Evolutionary conservation across 768 basidiomycete genomes (phyloP), one percentile per base, ranked within the genome.

Genomic region (Cystofilobasidium capitatum): DNA sequence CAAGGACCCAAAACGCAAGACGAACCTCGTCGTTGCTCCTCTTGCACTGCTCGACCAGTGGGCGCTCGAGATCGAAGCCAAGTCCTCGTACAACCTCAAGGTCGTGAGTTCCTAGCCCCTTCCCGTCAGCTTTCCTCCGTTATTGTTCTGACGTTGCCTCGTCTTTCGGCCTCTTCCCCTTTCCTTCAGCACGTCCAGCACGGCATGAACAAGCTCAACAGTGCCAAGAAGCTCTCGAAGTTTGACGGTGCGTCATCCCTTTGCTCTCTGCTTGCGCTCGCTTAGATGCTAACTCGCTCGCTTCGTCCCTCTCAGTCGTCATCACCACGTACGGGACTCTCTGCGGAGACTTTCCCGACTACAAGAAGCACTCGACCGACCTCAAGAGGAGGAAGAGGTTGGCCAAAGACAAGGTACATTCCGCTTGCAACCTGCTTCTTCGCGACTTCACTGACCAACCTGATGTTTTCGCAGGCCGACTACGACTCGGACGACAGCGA

Each of bases 311-410:
- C 33, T 16, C 44, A 62, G 61, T 55, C 51, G 82, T 88, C 12
- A 80, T 91, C 61, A 90, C 88, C 72, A 85, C 73, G 77, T 86
- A 89, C 71, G 85, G 86, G 85, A 89, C 73, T 37, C 69, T 72
- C 64, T 72, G 54, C 44, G 45, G 35, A 57, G 75, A 73, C 69
- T 74, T 64, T 66, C 76, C 74, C 16, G 70, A 71, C 54, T 66
- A 69, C 37, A 64, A 67, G 37, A 58, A 42, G 8, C 65, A 67
- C n/a, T 57, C 60, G 9, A 65, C 65, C 37, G 57, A 61, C 24
- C 70, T 71, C 33, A 61, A 71, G 26, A 79, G 83, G 26, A 84
- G 84, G 9, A 76, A 77, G 45, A 81, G 82, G 69, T 55, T 31
- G 29, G 29, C 29, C 4, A 33, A 55, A 10, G 49, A 51, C 6